These are phyloP conservation scores for Picochlorum sp. DNA, from an alignment of 139 green algal species.

Conservation along the genomic window DNA sequence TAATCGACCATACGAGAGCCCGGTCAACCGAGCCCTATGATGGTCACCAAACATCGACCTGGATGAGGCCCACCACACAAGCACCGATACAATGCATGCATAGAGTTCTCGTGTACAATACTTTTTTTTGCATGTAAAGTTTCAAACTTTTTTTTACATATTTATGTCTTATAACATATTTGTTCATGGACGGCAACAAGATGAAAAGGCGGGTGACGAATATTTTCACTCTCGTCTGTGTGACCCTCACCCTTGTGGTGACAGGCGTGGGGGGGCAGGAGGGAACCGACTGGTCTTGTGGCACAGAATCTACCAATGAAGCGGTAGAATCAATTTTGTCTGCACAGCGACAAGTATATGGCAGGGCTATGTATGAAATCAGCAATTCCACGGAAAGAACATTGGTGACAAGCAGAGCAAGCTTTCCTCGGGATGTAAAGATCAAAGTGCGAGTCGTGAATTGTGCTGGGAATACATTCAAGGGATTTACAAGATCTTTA, in stretches of 20 bases:
- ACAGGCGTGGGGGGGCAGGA: neutral
- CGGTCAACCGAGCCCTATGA: too few relatives aligned
- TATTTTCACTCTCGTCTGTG: neutral
- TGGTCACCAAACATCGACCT: too few relatives aligned
- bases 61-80: too few relatives aligned
- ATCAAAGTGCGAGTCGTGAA: constrained; percentile 1
- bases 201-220: neutral
- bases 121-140: constrained; percentile 7
- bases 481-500: neutral
- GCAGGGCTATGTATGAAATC: neutral
- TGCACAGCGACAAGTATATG: constrained; percentile 3
- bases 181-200: neutral
- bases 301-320: neutral
- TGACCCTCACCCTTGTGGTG: neutral
- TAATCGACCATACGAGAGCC: too few relatives aligned
- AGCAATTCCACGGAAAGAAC: neutral
- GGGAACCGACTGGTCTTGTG: neutral
- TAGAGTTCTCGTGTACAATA: neutral
- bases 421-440: neutral
- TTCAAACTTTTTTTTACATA: neutral
- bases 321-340: neutral
- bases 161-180: neutral
- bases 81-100: neutral
- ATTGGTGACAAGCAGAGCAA: neutral
- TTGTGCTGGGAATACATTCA: neutral